Base-by-base conservation (phyloP, 1,139 yeast species). In the Hansenula lynferdii region DNA sequence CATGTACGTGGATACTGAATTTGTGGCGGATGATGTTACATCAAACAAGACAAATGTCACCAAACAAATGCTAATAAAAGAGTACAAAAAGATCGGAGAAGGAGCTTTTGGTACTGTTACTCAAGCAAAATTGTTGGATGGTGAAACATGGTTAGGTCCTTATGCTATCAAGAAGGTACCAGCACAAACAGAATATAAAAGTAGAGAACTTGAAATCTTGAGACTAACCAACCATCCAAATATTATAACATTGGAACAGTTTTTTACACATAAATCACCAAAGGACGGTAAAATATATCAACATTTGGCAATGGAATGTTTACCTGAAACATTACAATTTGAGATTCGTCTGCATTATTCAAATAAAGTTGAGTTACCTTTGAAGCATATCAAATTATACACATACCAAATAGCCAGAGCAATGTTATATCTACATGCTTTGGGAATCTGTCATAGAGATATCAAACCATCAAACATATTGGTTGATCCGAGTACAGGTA, bases 81-180 rank as follows among this genome's bases (percentile, higher is more conserved):
- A 84, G 53, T 77, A 80, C 57, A 79, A 80, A 47, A 76, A 77
- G 51, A 82, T 84, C 35, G 94, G 94, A 6, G 87, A 83, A 59
- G 94, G 94, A 28, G 92, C 94, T 4, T 84, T 84, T 56, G 94
- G 94, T 33, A 82, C 87, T 2, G 94, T 84, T 17, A 81, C 81
- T 11, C 89, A 83, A 56, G 90, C 94, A 1, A 75, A 76, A 44
- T 64, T 53, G 11, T 37, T 49, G 5, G 63, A 62, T 39, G 61
- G 58, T 28, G 61, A 62, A 34, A 63, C 64, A 22, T 79, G 85
- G 85, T 63, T 78, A 30, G 94, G 94, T 0, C 94, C 94, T 0
- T 84, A 75, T 64, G 94, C 92, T 21, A 83, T 84, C 43, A 84
- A 84, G 53, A 71, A 86, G 51, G 92, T 83, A 1, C 90, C 90